Percentiles rank a stretch among this genome's conserved stretches.
Conservation (phyloP, 1,284 basidiomycete species). For the Bondarzewia mesenterica region DNA sequence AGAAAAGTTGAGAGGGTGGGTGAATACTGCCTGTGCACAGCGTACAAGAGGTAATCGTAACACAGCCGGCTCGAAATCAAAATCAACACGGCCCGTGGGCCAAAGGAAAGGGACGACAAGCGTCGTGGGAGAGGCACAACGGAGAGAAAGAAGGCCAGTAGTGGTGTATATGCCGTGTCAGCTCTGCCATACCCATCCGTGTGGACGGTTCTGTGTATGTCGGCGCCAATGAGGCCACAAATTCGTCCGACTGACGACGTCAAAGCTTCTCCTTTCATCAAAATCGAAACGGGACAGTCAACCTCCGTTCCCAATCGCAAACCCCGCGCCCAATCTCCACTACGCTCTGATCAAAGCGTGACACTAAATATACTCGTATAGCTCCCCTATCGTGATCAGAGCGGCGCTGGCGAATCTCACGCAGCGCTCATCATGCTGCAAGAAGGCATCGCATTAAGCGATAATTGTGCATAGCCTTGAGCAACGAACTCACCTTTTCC, state of each 20-base stretch:
- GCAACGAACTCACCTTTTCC: conserved; percentile 69
- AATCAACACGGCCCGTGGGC: background rate
- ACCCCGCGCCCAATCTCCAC: background rate
- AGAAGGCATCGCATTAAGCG: no score
- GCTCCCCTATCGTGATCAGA: background rate
- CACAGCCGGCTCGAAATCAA: background rate
- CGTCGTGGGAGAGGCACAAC: background rate
- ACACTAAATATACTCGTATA: conserved; percentile 14
- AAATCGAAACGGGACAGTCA: background rate
- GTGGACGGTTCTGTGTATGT: background rate
- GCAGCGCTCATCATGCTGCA: conserved; percentile 14
- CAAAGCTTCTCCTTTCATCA: background rate
- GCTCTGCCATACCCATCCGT: background rate
- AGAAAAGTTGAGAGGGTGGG: background rate
- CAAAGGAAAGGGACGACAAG: background rate
- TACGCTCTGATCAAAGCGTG: background rate
- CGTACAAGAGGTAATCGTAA: no score
- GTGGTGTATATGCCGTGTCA: background rate
- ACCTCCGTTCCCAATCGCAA: background rate
- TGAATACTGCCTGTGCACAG: background rate
- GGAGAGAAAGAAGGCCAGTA: background rate
- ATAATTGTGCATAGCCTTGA: no score
- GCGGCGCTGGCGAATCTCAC: conserved; percentile 2
- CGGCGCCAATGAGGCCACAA: background rate
- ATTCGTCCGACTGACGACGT: background rate